Evolutionary conservation across 345 rosid species (phyloP), one percentile per base, ranked within the genome.

Genomic region (Heritiera fomes): DNA sequence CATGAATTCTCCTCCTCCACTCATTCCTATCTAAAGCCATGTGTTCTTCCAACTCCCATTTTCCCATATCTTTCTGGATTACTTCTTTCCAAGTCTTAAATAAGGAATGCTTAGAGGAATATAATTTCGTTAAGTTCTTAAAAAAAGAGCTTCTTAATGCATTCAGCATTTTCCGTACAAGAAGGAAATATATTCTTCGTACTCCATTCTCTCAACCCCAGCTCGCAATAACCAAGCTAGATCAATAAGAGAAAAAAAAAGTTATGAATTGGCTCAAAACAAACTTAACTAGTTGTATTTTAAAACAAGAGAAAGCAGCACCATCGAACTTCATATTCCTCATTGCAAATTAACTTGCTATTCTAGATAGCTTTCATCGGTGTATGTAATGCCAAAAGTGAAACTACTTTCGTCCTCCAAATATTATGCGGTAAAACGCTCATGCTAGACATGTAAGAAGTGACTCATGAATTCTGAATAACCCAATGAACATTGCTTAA

Each of bases 271-370:
- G 17, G 65, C 49, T 41, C 14, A 40, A 66, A 66, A 66, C 71
- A 5, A 17, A 66, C 30, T 18, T 18, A 40, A 41, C 46, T 66
- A 66, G 1, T 4, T 66, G 14, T 18, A 4, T 18, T 8, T 11
- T 41, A 40, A 68, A 68, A 43, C 72, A 41, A 20, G 18, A 40
- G 45, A 50, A 13, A 8, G 14, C 45, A 32, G 6, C 45, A 30
- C 5, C 45, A 71, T 1, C 20, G 30, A 71, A 32, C 75, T 71
- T 71, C 61, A 71, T 71, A 50, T 50, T 30, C 60, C 23, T 71
- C 6, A 69, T 12, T 46, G 73, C 58, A 23, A 69, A 20, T 46
- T 46, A 23, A 69, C 56, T 69, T 47, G 40, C 56, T 46, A 49
- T 23, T 69, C 56, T 69, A 5, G 34, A 23, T 47, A 20, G 18